Conservation (phyloP, 371 early-diverging fungal genomes). For the Dichotomocladium elegans region DNA sequence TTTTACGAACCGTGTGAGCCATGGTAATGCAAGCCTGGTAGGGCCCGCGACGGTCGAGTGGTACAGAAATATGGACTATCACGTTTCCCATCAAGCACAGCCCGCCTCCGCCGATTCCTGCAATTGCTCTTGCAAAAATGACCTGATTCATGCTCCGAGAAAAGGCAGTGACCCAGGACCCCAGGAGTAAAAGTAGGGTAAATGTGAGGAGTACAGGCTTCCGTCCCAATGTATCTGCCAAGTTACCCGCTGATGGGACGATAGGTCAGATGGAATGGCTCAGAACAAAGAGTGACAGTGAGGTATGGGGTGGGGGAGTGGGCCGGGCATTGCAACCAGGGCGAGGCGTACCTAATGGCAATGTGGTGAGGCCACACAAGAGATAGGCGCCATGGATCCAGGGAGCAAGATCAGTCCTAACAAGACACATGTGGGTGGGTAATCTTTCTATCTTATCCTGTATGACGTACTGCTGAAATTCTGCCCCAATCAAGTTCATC, state of each 20-base stretch:
- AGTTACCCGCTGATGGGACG: conserved; percentile 1
- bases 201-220: conserved; percentile 1
- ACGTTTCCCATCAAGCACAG: conserved; percentile 18
- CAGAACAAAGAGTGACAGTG: not conserved
- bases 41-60: conserved; percentile 23
- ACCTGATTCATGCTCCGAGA: conserved; percentile 56
- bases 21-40: conserved; percentile 34
- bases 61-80: conserved; percentile 22
- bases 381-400: conserved; percentile 4
- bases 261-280: not conserved
- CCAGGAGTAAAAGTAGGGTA: conserved; percentile 1
- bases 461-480: not conserved
- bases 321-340: too few species aligned
- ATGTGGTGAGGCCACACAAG: not conserved
- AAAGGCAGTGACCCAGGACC: conserved; percentile 50
- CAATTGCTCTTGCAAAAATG: conserved; percentile 69
- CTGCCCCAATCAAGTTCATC: not conserved
- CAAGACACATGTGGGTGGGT: not conserved
- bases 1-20: conserved; percentile 23
- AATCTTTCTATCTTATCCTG: not conserved
- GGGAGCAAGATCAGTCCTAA: conserved; percentile 2
- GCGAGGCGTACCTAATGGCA: conserved; percentile 3
- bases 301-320: too few species aligned
- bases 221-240: conserved; percentile 7
- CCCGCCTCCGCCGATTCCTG: conserved; percentile 78